These are phyloP conservation scores for Suillus discolor DNA, from an alignment of 768 basidiomycete genomes.

Conservation along the genomic window DNA sequence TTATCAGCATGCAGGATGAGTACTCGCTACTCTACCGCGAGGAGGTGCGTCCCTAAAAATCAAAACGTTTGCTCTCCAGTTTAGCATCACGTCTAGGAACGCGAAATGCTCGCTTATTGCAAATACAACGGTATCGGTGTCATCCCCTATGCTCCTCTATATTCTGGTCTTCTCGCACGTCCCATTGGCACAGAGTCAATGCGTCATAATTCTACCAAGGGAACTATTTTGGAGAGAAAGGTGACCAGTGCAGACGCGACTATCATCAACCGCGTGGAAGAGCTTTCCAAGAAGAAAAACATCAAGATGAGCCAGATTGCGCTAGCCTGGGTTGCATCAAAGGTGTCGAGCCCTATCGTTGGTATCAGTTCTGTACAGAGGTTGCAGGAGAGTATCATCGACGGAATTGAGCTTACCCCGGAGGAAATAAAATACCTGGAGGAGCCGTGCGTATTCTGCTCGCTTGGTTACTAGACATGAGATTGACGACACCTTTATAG, in stretches of 20 bases:
- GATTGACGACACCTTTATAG: constrained; percentile 13
- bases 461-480: background rate
- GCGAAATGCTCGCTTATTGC: constrained; percentile 48
- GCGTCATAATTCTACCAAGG: constrained; percentile 18
- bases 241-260: constrained; percentile 31
- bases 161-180: constrained; percentile 40
- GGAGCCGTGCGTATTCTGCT: constrained; percentile 24
- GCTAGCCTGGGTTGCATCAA: constrained; percentile 42
- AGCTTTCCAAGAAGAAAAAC: constrained; percentile 41
- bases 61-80: background rate
- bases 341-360: constrained; percentile 48
- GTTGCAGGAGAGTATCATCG: constrained; percentile 32
- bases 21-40: constrained; percentile 57
- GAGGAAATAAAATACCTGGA: constrained; percentile 36
- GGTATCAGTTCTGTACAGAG: constrained; percentile 38
- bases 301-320: constrained; percentile 49
- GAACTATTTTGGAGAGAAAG: constrained; percentile 27
- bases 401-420: constrained; percentile 23
- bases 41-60: constrained; percentile 34
- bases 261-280: constrained; percentile 44
- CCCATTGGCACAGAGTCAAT: constrained; percentile 32
- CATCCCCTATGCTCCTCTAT: constrained; percentile 54
- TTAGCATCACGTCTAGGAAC: constrained; percentile 34
- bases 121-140: constrained; percentile 51
- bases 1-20: constrained; percentile 58